Evolutionary conservation across 768 basidiomycete species (phyloP), one percentile per base, ranked within the genome.

Genomic region (Lactarius vividus): DNA sequence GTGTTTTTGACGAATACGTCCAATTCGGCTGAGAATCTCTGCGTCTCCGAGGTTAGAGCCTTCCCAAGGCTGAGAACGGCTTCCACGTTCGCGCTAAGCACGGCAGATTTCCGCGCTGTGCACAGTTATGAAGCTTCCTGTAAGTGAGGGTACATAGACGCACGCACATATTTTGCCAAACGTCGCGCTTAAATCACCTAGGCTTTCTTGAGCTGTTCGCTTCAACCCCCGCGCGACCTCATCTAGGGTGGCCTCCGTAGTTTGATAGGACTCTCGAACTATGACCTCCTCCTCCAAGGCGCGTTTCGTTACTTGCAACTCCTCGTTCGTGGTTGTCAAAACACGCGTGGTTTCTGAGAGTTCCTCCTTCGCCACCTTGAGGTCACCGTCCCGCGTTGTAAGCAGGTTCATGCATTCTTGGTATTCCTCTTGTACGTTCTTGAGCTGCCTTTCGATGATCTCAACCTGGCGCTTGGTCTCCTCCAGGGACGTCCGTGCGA

Each of bases 381-480:
- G 77, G 74, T 97, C 93, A 8, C 85, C 84, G 59, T 96, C 90
- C 35, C 86, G 83, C 71, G 84, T 86, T 74, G 86, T 85, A 55
- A 98, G 78, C 55, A 94, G 69, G 2, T 83, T 86, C 63, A 95
- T 90, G 70, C 91, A 89, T 75, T 96, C 88, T 73, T 97, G 94
- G 71, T 94, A 96, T 77, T 98, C 95, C 63, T 95, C 94, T 61
- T 89, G 82, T 20, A 94, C 86, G 35, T 82, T 85, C 61, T 85
- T 79, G 76, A 96, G 81, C 74, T 96, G 89, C 59, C 85, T 85
- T 72, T 94, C 91, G n/a, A 92, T 82, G 52, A 93, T 87, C 72
- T 89, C 88, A 6, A 91, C 87, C 72, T 91, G 88, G 72, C 88
- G 89, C 75, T 85, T 88, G 13, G 92, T 87, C 72, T 98, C 95